phyloP scores from a whole-genome alignment of 495 filamentous ascomycete species.

The Venustampulla echinocandica region DNA sequence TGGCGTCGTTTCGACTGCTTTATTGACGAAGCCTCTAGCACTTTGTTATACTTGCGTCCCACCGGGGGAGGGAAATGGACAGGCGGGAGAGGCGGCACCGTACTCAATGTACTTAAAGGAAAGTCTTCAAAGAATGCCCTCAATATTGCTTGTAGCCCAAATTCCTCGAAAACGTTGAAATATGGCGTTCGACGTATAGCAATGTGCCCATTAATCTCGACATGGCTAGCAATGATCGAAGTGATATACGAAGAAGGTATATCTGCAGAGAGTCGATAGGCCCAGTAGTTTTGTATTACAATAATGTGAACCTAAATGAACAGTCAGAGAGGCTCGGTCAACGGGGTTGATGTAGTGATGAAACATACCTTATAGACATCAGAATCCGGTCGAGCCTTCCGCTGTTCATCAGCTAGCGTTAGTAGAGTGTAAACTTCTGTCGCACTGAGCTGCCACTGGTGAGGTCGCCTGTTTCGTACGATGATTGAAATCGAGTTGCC shows the following conservation, averaged over 20 bases:
- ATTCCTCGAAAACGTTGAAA: constrained; percentile 2
- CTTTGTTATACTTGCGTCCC: too few species aligned
- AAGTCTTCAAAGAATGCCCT: constrained; percentile 1
- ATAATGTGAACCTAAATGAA: neutral
- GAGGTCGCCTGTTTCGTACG: neutral
- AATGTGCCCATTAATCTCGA: neutral
- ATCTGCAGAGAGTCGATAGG: constrained; percentile 1
- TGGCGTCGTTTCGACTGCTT: too few species aligned
- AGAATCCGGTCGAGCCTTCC: neutral
- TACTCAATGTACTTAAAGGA: neutral
- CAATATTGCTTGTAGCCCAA: neutral
- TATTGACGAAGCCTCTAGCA: too few species aligned
- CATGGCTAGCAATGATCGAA: neutral
- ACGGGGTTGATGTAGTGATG: neutral
- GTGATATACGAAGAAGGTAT: neutral
- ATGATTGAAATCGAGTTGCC: neutral
- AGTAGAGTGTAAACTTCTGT: neutral
- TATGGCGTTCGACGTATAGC: neutral
- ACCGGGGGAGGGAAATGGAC: too few species aligned
- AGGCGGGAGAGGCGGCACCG: constrained; percentile 2
- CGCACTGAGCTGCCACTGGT: neutral
- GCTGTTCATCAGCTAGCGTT: neutral
- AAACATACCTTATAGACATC: neutral
- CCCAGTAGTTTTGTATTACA: neutral
- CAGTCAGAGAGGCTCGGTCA: neutral